These are phyloP conservation scores for Phytophthora hibernalis DNA, from an alignment of 352 stramenopile genomes.

Conservation along the genomic window DNA sequence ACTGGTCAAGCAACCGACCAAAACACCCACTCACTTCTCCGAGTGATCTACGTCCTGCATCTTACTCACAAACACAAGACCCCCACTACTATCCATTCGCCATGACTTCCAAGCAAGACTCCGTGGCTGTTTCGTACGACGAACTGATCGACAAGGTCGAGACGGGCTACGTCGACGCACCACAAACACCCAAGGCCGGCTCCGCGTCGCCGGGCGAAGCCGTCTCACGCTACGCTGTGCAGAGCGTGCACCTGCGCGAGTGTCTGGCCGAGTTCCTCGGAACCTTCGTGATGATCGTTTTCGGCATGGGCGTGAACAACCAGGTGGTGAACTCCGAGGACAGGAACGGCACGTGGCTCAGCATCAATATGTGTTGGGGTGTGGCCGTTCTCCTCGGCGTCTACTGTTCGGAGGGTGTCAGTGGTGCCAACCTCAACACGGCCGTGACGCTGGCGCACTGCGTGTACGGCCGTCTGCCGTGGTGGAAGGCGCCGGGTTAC, in stretches of 20 bases:
- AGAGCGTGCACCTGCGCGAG: constrained; percentile 44
- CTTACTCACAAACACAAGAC: neutral
- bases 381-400: constrained; percentile 59
- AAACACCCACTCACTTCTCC: neutral
- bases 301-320: constrained; percentile 66
- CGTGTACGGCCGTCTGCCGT: constrained; percentile 47
- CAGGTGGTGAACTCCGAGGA: constrained; percentile 57
- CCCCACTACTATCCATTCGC: neutral
- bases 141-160: constrained; percentile 31
- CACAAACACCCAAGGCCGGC: constrained; percentile 10
- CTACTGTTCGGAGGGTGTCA: constrained; percentile 50
- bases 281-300: constrained; percentile 54
- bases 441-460: constrained; percentile 55
- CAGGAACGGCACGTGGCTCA: constrained; percentile 60
- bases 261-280: constrained; percentile 57
- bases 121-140: constrained; percentile 10
- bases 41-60: neutral
- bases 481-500: constrained; percentile 54
- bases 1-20: neutral
- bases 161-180: constrained; percentile 19
- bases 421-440: constrained; percentile 60
- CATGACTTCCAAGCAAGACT: constrained; percentile 17
- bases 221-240: constrained; percentile 16
- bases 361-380: constrained; percentile 60
- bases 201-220: neutral